Evolutionary conservation across 805 yeast genomes (phyloP).

Genomic region (Barnettozyma salicaria): DNA sequence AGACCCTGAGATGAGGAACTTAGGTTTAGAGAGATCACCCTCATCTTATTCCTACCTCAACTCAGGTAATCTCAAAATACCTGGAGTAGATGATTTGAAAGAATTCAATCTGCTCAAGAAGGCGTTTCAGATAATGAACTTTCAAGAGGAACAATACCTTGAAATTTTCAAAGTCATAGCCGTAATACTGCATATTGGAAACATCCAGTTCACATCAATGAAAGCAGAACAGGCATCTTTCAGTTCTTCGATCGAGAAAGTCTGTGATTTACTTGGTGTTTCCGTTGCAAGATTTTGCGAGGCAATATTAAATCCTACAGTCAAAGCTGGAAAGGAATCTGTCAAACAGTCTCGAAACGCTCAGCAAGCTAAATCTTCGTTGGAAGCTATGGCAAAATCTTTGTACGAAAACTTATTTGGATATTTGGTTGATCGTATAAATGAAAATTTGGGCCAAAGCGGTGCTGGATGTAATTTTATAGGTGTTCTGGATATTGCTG

Average conservation of each 20-base stretch:
- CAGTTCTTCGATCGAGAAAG: constrained; percentile 42
- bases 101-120: constrained; percentile 59
- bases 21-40: constrained; percentile 38
- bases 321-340: constrained; percentile 85
- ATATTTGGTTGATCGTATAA: constrained; percentile 68
- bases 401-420: constrained; percentile 82
- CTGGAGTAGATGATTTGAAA: constrained; percentile 67
- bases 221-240: constrained; percentile 73
- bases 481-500: constrained; percentile 96
- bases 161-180: constrained; percentile 65
- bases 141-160: constrained; percentile 46
- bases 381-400: constrained; percentile 85
- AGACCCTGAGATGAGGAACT: constrained; percentile 38
- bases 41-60: constrained; percentile 51
- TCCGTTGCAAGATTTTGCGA: constrained; percentile 45
- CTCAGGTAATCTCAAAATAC: constrained; percentile 48
- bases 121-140: constrained; percentile 73
- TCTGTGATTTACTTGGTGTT: constrained; percentile 64
- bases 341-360: constrained; percentile 77
- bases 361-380: constrained; percentile 67
- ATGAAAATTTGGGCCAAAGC: constrained; percentile 52
- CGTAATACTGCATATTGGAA: constrained; percentile 78
- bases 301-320: constrained; percentile 69
- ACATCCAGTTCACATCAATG: constrained; percentile 62
- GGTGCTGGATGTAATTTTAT: constrained; percentile 52